These are phyloP conservation scores for Flueggea neowawraea DNA, from an alignment of 441 rosid genomes.

Conservation along the genomic window DNA sequence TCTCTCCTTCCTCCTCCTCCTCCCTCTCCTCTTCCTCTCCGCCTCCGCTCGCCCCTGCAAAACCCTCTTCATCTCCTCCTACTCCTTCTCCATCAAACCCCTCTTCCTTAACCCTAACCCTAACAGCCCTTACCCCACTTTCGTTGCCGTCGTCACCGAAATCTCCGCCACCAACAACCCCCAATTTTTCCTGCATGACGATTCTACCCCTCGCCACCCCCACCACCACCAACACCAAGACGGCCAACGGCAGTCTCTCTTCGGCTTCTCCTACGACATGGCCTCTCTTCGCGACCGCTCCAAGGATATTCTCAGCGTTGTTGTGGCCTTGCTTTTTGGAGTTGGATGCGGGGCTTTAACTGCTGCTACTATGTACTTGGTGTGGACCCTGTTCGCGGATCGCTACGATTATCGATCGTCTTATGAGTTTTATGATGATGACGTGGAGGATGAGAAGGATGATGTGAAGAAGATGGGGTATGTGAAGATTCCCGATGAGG, in stretches of 20 bases:
- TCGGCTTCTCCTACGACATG: constrained; percentile 18
- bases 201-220: neutral
- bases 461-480: constrained; percentile 39
- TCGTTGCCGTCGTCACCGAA: constrained; percentile 66
- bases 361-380: constrained; percentile 86
- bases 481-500: constrained; percentile 50
- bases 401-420: constrained; percentile 12
- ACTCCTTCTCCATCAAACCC: constrained; percentile 45
- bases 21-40: constrained; percentile 26
- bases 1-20: constrained; percentile 6
- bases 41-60: constrained; percentile 72
- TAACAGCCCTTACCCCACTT: constrained; percentile 1
- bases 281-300: constrained; percentile 72
- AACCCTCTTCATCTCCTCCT: constrained; percentile 66
- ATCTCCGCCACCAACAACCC: constrained; percentile 33
- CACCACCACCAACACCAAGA: neutral
- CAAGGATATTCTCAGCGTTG: constrained; percentile 85
- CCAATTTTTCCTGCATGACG: constrained; percentile 1
- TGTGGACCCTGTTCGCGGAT: constrained; percentile 69
- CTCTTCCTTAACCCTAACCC: constrained; percentile 35
- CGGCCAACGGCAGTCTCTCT: neutral
- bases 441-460: constrained; percentile 8
- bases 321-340: constrained; percentile 77
- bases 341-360: constrained; percentile 97
- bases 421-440: constrained; percentile 14